Evolutionary conservation across 2,329 filamentous ascomycete species (phyloP).

Genomic region (Fusarium pininemorale): DNA sequence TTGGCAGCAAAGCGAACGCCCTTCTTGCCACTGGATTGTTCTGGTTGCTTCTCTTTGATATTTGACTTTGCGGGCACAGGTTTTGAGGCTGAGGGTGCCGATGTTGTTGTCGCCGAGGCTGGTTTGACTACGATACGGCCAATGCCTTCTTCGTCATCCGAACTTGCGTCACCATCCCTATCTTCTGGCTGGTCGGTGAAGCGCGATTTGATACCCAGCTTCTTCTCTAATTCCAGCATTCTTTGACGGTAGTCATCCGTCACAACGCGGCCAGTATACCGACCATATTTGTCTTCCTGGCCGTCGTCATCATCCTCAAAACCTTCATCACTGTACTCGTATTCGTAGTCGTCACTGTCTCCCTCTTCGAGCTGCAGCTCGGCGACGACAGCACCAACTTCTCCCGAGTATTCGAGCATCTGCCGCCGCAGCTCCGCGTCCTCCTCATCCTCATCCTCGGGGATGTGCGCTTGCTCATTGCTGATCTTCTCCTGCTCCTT

Average conservation of each 20-base stretch:
- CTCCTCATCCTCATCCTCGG: constrained; percentile 79
- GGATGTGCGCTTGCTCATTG: constrained; percentile 62
- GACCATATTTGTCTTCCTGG: constrained; percentile 71
- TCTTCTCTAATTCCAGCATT: constrained; percentile 87
- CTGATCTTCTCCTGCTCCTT: constrained; percentile 62
- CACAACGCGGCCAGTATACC: constrained; percentile 72
- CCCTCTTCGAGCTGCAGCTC: constrained; percentile 86
- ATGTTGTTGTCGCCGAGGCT: constrained; percentile 8
- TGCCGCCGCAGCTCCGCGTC: constrained; percentile 83
- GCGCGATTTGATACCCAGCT: constrained; percentile 68
- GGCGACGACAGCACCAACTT: constrained; percentile 91
- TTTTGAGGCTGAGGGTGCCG: constrained; percentile 32
- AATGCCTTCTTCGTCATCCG: constrained; percentile 60
- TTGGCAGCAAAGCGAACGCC: constrained; percentile 82
- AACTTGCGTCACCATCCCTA: constrained; percentile 46
- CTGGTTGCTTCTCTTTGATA: constrained; percentile 44
- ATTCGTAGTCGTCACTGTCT: constrained; percentile 64
- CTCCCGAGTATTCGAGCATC: constrained; percentile 92
- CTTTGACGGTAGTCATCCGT: constrained; percentile 78
- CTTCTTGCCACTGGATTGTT: constrained; percentile 60
- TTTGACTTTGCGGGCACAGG: constrained; percentile 46
- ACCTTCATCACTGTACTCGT: constrained; percentile 62
- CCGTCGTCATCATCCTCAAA: constrained; percentile 62
- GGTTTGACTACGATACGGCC: constrained; percentile 63
- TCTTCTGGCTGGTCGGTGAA: constrained; percentile 59